Evolutionary conservation across 495 filamentous ascomycete species (phyloP).

Genomic region (Aspergillus ellipticus): DNA sequence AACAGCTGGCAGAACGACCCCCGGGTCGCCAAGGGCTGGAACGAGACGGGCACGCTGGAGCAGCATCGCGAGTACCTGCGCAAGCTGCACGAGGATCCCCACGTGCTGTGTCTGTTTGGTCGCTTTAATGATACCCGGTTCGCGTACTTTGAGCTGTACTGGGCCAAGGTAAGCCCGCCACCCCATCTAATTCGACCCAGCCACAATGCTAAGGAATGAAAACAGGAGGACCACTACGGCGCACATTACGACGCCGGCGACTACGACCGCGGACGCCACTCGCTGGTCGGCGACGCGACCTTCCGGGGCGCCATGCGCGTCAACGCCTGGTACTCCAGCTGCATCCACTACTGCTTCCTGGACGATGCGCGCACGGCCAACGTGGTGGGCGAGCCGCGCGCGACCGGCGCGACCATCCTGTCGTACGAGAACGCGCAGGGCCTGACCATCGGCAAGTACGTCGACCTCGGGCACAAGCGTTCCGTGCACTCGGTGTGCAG

Average conservation of each 20-base stretch:
- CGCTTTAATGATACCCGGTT: constrained; percentile 59
- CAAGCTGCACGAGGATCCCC: constrained; percentile 57
- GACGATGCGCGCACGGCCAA: constrained; percentile 62
- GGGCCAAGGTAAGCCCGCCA: constrained; percentile 70
- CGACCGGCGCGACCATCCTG: constrained; percentile 55
- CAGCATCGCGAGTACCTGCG: constrained; percentile 60
- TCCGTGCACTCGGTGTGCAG: constrained; percentile 57
- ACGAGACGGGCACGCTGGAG: constrained; percentile 55
- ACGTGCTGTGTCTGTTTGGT: constrained; percentile 58
- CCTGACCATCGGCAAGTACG: constrained; percentile 60
- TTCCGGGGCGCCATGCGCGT: constrained; percentile 64
- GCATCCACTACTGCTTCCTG: constrained; percentile 68
- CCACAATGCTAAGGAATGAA: no score
- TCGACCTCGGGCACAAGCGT: constrained; percentile 64
- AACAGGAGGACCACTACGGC: constrained; percentile 62
- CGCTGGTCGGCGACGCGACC: constrained; percentile 59
- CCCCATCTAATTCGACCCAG: no score
- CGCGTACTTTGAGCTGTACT: constrained; percentile 69
- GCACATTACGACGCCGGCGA: constrained; percentile 60
- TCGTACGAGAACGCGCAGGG: constrained; percentile 65
- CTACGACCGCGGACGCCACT: constrained; percentile 67
- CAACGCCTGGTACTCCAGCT: constrained; percentile 63
- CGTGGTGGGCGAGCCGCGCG: constrained; percentile 65
- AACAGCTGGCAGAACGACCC: constrained; percentile 64
- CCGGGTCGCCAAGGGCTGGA: constrained; percentile 62